These are phyloP conservation scores for Aspergillus alliaceus DNA, from an alignment of 2,329 filamentous ascomycete species.

Conservation along the genomic window DNA sequence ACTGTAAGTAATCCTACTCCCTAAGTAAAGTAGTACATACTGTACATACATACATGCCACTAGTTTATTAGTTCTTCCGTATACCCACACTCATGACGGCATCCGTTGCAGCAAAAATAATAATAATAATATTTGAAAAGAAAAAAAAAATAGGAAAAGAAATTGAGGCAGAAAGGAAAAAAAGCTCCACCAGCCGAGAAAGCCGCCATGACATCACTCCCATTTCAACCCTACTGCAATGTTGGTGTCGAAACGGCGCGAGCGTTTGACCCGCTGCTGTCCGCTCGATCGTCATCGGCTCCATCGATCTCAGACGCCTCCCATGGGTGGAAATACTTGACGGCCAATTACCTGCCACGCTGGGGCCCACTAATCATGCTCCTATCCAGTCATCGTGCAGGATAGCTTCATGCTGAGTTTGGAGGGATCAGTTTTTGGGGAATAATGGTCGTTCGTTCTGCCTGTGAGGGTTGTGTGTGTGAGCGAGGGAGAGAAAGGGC, in stretches of 20 bases:
- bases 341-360: slow-evolving; percentile 19
- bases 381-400: slow-evolving; percentile 26
- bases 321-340: slow-evolving; percentile 24
- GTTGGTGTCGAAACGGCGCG: slow-evolving; percentile 23
- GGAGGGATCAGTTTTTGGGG: slow-evolving; percentile 11
- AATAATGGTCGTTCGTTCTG: neutral
- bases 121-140: too few species aligned
- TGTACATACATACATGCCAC: neutral
- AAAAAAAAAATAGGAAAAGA: neutral
- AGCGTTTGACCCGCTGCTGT: slow-evolving; percentile 27
- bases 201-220: slow-evolving; percentile 29
- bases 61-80: neutral
- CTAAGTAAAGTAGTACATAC: too few species aligned
- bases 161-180: neutral
- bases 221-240: neutral
- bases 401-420: slow-evolving; percentile 21
- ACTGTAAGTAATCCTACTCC: too few species aligned
- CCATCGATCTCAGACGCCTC: slow-evolving; percentile 30
- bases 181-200: neutral
- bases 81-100: slow-evolving; percentile 3
- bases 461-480: too few species aligned
- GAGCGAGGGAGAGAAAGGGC: neutral
- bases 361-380: slow-evolving; percentile 11
- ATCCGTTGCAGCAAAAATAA: neutral
- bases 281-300: slow-evolving; percentile 33